Conservation (phyloP, 1,284 basidiomycete species). For the Leccinum colubrinum region DNA sequence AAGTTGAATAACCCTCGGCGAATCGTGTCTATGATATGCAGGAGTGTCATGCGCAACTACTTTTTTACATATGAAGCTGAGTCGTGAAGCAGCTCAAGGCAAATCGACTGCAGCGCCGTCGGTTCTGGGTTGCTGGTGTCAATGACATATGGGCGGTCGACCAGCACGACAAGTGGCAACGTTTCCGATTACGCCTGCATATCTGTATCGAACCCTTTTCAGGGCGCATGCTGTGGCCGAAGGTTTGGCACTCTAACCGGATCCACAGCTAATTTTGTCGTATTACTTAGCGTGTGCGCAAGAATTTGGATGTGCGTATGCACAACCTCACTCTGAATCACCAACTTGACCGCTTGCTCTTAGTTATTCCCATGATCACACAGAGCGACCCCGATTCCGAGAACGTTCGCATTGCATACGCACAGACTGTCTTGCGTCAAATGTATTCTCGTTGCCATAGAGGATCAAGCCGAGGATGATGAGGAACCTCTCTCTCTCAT, state of each 20-base stretch:
- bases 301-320: not conserved
- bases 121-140: not conserved
- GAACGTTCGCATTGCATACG: too few relatives aligned
- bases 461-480: too few relatives aligned
- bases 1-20: too few relatives aligned
- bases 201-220: not conserved
- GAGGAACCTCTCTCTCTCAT: too few relatives aligned
- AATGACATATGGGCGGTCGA: not conserved
- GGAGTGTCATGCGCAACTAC: not conserved
- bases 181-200: not conserved
- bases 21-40: too few relatives aligned
- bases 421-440: too few relatives aligned
- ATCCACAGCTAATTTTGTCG: not conserved
- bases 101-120: not conserved
- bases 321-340: too few relatives aligned
- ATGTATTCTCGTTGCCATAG: too few relatives aligned
- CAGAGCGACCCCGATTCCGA: too few relatives aligned
- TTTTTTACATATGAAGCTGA: not conserved
- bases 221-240: conserved; percentile 1
- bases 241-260: conserved; percentile 1
- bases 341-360: too few relatives aligned
- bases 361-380: too few relatives aligned
- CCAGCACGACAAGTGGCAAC: not conserved
- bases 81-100: not conserved
- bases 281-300: not conserved